Evolutionary conservation across 192 early-diverging fungal genomes (phyloP).

Genomic region (Rhizophagus clarus): DNA sequence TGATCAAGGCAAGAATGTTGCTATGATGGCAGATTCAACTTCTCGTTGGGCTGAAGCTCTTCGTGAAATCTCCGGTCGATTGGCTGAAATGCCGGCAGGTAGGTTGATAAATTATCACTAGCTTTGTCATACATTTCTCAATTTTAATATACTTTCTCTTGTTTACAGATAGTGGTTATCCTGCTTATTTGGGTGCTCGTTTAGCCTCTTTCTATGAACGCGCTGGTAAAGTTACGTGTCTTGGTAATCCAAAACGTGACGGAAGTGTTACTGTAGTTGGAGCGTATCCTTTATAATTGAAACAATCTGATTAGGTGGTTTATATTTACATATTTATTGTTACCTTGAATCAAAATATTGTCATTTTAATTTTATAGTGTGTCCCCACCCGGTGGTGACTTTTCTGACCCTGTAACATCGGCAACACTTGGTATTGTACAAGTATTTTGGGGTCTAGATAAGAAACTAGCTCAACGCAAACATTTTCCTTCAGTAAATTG

Average conservation of each 20-base stretch:
- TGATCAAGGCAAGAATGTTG: slow-evolving; percentile 98
- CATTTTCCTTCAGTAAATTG: slow-evolving; percentile 99
- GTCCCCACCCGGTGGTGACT: slow-evolving; percentile 99
- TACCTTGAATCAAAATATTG: not conserved
- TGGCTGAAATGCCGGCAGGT: slow-evolving; percentile 99
- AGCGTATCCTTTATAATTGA: slow-evolving; percentile 59
- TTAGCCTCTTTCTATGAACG: slow-evolving; percentile 99
- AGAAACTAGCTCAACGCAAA: slow-evolving; percentile 99
- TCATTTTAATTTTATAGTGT: slow-evolving; percentile 57
- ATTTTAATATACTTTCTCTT: not conserved
- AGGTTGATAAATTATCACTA: not conserved
- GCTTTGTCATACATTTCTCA: not conserved
- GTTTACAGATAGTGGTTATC: slow-evolving; percentile 88
- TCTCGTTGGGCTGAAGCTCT: slow-evolving; percentile 99
- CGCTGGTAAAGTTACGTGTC: slow-evolving; percentile 95
- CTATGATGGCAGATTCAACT: slow-evolving; percentile 99
- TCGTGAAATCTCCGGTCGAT: slow-evolving; percentile 99
- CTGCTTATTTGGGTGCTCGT: slow-evolving; percentile 97
- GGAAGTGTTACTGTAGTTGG: slow-evolving; percentile 98
- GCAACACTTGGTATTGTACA: slow-evolving; percentile 99
- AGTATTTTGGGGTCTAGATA: slow-evolving; percentile 99
- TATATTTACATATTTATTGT: not conserved
- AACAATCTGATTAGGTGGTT: not conserved
- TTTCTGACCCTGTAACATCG: slow-evolving; percentile 97
- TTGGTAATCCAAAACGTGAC: slow-evolving; percentile 91